Base-by-base conservation (phyloP, 768 basidiomycete genomes). In the Tylopilus plumbeoviolaceoides region DNA sequence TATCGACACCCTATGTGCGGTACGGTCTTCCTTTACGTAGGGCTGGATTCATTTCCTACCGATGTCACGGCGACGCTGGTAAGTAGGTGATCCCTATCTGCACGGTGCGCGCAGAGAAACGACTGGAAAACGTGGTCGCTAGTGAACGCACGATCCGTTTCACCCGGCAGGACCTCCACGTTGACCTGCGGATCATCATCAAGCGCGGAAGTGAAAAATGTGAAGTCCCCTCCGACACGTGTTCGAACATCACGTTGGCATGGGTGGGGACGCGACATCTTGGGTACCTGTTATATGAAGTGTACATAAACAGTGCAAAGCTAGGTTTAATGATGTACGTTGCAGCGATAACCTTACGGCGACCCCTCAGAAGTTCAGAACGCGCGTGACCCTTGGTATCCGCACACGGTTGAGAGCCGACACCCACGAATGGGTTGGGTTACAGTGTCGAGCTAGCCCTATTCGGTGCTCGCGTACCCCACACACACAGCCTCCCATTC, bases 1-100 rank as follows among this genome's bases (percentile, higher is more conserved):
- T 10, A 36, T 36, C 35, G 17, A 17, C 17, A 36, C 35, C 33
- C 3, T 33, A 36, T 17, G 15, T 15, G 15, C 6, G 15, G 15
- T 1, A 11, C 18, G 5, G 44, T 9, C 62, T 64, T 64, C 51
- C 35, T 55, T 64, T 63, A 63, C 56, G 63, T 60, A 38, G 36
- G 30, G 1, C n/a, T 8, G 14, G 7, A 5, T 40, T 40, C 14
- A 9, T 14, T 27, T 39, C 20, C 33, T 10, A 12, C 39, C 42
- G 25, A 31, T 11, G 35, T 48, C 45, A 45, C 38, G 38, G 21
- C 33, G 38, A n/a, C 30, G 27, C 39, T 36, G 38, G n/a, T 28
- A 8, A 17, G 14, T 14, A 9, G 35, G 21, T 31, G 56, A 50
- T 45, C 43, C 47, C 48, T 49, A 53, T 48, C 51, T 51, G 12